Base-by-base conservation (phyloP, 192 early-diverging fungal species). In the Dimargaris verticillata region DNA sequence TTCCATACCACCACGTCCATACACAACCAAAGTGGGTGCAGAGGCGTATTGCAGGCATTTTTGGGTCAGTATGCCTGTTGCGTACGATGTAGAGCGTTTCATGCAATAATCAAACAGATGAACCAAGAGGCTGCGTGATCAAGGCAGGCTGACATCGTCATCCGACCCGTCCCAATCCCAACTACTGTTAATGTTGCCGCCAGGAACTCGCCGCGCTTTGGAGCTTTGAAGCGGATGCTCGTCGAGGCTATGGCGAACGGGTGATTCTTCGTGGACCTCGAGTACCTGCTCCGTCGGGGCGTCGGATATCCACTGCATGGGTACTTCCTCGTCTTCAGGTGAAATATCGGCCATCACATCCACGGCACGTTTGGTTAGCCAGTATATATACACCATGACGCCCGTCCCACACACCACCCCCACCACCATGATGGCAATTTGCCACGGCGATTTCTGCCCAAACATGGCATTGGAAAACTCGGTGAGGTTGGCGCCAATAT, bases 401-500 rank as follows among this genome's bases (percentile, higher is more conserved):
- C 55, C 55, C 28, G 41, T 14, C 28, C 55, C 55, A 18, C 28
- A 6, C 4, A 11, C 28, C 10, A 58, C 0, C 12, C 55, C 55
- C 29, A 58, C 3, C 28, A 58, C 22, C 55, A 58, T 58, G 29
- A 58, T 18, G 29, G 41, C 28, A 9, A 58, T 33, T 38, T 58
- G 55, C 55, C 55, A 58, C 26, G 22, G 15, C 28, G 55, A 18
- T 5, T 18, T 29, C 2, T 33, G 55, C 41, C 41, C 55, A 22
- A 58, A 58, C 12, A 58, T 15, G 9, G 15, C 15, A 17, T 58
- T 58, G 29, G 55, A 58, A 28, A 58, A 58, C 14, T 18, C 41
- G 28, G 55, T 58, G 13, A 61, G 26, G 33, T 77, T 76, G 5
- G 77, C 75, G 17, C 81, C 81, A 59, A 83, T 78, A 47, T 79